A percentile compares a stretch with the other conserved stretches of the same genome.
phyloP scores from a whole-genome alignment of 2,329 filamentous ascomycete genomes.

The Verticillium longisporum region DNA sequence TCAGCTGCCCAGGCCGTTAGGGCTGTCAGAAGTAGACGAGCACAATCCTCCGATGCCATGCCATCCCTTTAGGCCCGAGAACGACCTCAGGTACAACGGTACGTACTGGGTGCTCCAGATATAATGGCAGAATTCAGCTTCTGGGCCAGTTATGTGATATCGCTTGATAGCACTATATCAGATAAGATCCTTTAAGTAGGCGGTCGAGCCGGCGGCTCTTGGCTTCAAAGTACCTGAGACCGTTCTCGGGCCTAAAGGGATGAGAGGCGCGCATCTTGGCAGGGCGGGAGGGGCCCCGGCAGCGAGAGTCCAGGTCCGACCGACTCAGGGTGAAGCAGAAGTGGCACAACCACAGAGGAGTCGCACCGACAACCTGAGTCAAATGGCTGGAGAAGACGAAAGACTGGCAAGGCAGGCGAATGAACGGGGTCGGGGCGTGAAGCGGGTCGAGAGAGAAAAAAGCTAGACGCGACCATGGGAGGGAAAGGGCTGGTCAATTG shows the following conservation, averaged over 20 bases:
- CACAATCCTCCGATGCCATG: background rate
- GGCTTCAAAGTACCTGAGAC: too few relatives aligned
- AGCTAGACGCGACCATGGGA: background rate
- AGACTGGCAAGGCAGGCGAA: background rate
- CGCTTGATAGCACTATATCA: too few relatives aligned
- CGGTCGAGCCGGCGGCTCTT: too few relatives aligned
- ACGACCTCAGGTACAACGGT: too few relatives aligned
- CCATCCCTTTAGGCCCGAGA: too few relatives aligned
- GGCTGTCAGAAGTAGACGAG: background rate
- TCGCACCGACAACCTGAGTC: background rate
- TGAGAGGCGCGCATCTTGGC: background rate
- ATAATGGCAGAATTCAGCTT: too few relatives aligned
- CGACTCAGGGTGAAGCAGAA: background rate
- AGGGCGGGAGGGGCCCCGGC: background rate
- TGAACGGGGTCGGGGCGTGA: background rate
- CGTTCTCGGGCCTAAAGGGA: too few relatives aligned
- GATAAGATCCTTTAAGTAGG: too few relatives aligned
- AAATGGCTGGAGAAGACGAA: background rate
- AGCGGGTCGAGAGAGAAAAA: background rate
- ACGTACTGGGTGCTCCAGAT: too few relatives aligned
- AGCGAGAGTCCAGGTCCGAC: background rate
- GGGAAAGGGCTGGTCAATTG: conserved; percentile 8
- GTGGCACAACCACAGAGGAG: background rate
- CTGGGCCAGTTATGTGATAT: too few relatives aligned
- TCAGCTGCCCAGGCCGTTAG: background rate